A percentile compares a stretch with the other conserved stretches of the same genome.
phyloP scores from a whole-genome alignment of 257 asterid genomes.

The Gentiana straminea region DNA sequence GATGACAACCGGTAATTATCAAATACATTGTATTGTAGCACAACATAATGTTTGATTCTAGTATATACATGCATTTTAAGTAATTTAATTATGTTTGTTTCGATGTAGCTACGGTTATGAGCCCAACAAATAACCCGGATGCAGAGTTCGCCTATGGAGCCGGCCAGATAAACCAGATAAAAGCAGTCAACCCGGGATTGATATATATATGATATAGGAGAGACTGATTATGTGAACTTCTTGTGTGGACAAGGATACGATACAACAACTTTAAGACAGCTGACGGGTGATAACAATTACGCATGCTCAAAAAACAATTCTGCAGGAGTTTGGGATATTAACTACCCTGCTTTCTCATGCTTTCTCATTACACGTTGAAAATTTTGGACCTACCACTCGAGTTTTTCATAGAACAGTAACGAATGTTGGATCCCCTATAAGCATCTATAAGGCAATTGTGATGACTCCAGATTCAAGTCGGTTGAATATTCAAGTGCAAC shows the following conservation, averaged over 20 bases:
- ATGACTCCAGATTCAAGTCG: neutral
- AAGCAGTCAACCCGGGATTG: constrained; percentile 10
- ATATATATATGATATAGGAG: constrained; percentile 9
- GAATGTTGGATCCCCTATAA: constrained; percentile 8
- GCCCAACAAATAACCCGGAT: constrained; percentile 4
- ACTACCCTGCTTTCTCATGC: constrained; percentile 11
- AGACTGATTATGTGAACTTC: constrained; percentile 7
- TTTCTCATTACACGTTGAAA: constrained; percentile 1
- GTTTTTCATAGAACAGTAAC: constrained; percentile 10
- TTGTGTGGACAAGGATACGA: constrained; percentile 12
- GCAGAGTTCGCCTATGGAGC: constrained; percentile 12
- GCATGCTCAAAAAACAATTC: neutral
- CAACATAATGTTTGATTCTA: too few relatives aligned
- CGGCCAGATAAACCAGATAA: constrained; percentile 6
- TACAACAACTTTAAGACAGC: neutral
- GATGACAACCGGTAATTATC: constrained; percentile 45
- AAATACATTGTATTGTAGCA: neutral
- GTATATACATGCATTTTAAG: too few relatives aligned
- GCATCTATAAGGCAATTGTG: neutral
- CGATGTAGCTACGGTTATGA: neutral
- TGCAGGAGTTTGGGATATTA: constrained; percentile 9
- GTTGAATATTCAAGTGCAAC: constrained; percentile 15
- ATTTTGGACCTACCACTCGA: constrained; percentile 7
- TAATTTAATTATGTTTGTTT: neutral
- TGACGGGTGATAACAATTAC: constrained; percentile 12